phyloP scores from a whole-genome alignment of 2,329 filamentous ascomycete species.

The Leptographium radiaticola region DNA sequence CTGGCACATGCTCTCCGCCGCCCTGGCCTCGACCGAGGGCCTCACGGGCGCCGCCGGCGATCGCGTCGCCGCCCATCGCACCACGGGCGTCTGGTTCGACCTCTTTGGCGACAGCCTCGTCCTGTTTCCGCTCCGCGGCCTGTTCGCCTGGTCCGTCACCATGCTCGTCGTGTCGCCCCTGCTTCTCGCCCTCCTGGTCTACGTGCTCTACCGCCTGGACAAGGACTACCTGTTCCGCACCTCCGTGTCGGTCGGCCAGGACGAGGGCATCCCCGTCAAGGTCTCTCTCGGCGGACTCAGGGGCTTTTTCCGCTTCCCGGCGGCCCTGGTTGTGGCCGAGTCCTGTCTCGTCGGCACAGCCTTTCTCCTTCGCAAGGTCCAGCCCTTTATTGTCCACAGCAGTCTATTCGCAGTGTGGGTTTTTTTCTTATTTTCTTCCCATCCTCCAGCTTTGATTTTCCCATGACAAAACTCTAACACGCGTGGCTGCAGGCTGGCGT shows the following conservation, averaged over 20 bases:
- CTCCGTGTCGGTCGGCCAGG: slow-evolving; percentile 32
- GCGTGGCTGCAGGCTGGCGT: slow-evolving; percentile 47
- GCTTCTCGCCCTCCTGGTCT: slow-evolving; percentile 53
- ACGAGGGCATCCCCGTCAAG: slow-evolving; percentile 42
- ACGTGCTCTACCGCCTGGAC: slow-evolving; percentile 55
- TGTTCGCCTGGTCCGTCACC: slow-evolving; percentile 80
- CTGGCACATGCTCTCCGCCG: slow-evolving; percentile 91
- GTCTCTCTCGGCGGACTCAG: slow-evolving; percentile 61
- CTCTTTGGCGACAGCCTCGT: slow-evolving; percentile 71
- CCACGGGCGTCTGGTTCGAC: slow-evolving; percentile 83
- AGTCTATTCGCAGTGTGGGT: slow-evolving; percentile 64
- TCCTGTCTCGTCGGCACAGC: slow-evolving; percentile 59
- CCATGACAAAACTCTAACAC: background rate
- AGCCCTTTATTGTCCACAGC: slow-evolving; percentile 84
- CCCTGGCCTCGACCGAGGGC: slow-evolving; percentile 58
- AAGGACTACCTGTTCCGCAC: slow-evolving; percentile 83
- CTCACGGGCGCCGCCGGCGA: slow-evolving; percentile 56
- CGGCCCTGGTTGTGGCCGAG: slow-evolving; percentile 56
- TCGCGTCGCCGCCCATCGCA: slow-evolving; percentile 50
- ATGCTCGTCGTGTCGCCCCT: slow-evolving; percentile 71
- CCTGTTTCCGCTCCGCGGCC: slow-evolving; percentile 63
- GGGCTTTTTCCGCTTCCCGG: slow-evolving; percentile 73
- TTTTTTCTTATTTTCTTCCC: slow-evolving; percentile 3
- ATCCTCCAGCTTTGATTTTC: background rate
- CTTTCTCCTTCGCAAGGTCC: slow-evolving; percentile 66